Evolutionary conservation across 805 yeast genomes (phyloP), one percentile per base, ranked within the genome.

Genomic region (Candida vaughaniae): DNA sequence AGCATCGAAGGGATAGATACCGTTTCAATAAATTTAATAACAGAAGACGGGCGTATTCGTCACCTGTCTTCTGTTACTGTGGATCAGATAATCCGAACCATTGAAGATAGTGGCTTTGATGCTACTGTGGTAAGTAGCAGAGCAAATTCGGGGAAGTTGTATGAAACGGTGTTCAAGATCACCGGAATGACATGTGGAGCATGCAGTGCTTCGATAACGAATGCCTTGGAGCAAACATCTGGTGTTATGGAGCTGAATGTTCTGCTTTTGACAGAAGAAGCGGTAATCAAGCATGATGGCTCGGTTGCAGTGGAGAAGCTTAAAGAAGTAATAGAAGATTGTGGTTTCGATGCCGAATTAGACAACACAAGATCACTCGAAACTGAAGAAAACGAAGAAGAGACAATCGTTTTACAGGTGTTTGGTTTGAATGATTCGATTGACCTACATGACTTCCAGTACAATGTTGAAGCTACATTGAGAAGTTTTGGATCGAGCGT

Each of bases 181-280:
- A 58, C 64, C 11, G 97, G 97, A 2, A 91, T 90, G 97, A 90
- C 98, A 2, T 91, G 97, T 54, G 82, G 93, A 2, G 75, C 95
- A 1, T 91, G 98, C 55, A 73, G 85, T 0, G 70, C 82, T 2
- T 66, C 93, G 0, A 77, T 91, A 15, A 75, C 81, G 0, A 60
- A 63, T 17, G 80, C 80, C 1, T 51, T 87, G 18, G 61, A 68
- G 37, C 52, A 52, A 0, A 37, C 77, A 6, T 60, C 64, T 0
- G 85, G 84, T 1, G 84, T 87, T 2, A 32, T 50, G 1, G 52
- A 59, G 4, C 86, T 72, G 0, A 69, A 73, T 3, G 86, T 90
- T 1, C 84, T 96, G 1, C 69, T 87, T 20, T 62, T 86, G 3
- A 86, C 95, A 0, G 93, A 85, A 47, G 76, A 78, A 33, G 96